Percentiles rank a stretch among this genome's conserved stretches.
These are phyloP conservation scores for Cucurbita pepo DNA, from an alignment of 306 rosid genomes.

Conservation along the genomic window DNA sequence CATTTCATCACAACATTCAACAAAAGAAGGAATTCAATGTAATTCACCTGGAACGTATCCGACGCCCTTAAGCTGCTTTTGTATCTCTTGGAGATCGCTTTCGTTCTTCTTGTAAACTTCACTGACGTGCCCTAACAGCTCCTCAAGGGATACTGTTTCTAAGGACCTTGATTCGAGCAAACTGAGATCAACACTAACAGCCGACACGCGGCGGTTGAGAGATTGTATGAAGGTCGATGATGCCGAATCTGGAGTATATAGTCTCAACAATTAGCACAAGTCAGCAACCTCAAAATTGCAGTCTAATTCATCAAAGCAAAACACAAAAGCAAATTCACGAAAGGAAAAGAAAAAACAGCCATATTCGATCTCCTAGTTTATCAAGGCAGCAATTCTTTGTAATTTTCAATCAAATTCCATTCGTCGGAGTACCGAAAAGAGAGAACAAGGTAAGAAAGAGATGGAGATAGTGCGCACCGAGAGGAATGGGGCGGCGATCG, in stretches of 20 bases:
- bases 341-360: not conserved
- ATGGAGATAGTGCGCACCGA: constrained; percentile 19
- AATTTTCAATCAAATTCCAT: not conserved
- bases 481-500: constrained; percentile 79
- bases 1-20: not conserved
- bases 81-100: constrained; percentile 27
- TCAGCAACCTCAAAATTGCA: not conserved
- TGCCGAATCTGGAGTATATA: constrained; percentile 42
- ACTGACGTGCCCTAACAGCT: constrained; percentile 76
- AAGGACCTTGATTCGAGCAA: constrained; percentile 61
- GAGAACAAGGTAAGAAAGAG: not conserved
- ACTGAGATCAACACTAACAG: constrained; percentile 42
- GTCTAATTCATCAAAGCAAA: not conserved
- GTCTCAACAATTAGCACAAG: not conserved
- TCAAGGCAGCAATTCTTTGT: not conserved
- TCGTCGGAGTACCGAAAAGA: not conserved
- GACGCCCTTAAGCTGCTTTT: constrained; percentile 28
- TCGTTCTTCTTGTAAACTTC: constrained; percentile 67
- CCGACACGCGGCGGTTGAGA: constrained; percentile 59
- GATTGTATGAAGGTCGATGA: constrained; percentile 64
- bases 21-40: not conserved
- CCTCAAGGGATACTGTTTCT: constrained; percentile 75
- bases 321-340: not conserved
- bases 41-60: constrained; percentile 38
- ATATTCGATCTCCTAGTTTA: not conserved